A percentile compares a stretch with the other conserved stretches of the same genome.
Conservation (phyloP, 2,329 filamentous ascomycete genomes). For the Emergomyces africanus region DNA sequence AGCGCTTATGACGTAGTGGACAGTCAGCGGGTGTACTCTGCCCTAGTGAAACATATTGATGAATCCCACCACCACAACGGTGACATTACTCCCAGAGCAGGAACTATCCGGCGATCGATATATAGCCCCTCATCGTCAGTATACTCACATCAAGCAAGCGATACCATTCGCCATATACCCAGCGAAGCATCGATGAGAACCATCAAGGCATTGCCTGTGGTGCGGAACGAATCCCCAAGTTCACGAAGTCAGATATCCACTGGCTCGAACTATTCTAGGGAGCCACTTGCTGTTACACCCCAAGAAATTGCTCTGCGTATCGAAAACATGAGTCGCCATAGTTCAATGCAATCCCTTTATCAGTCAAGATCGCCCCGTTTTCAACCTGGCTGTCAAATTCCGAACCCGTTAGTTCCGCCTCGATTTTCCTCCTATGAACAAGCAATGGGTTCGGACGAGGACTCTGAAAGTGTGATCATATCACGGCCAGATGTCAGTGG, state of each 20-base stretch:
- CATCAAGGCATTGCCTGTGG: neutral
- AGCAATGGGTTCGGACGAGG: constrained; percentile 6
- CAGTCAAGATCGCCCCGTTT: constrained; percentile 9
- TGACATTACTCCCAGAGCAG: neutral
- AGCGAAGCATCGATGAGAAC: constrained; percentile 3
- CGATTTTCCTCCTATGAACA: constrained; percentile 3
- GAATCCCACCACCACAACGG: constrained; percentile 6
- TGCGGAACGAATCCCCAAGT: neutral
- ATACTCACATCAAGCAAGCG: neutral
- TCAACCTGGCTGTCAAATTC: constrained; percentile 2
- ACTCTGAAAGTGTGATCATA: constrained; percentile 10
- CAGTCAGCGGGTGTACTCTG: constrained; percentile 22
- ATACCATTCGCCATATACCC: constrained; percentile 4
- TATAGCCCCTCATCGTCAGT: constrained; percentile 1
- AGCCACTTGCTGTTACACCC: constrained; percentile 6
- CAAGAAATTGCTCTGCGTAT: constrained; percentile 12
- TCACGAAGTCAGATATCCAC: constrained; percentile 1
- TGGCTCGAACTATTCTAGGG: constrained; percentile 1
- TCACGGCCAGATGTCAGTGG: neutral
- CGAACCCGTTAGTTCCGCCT: neutral
- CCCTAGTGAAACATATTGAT: constrained; percentile 20
- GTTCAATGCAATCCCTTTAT: constrained; percentile 1
- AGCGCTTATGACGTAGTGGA: constrained; percentile 13
- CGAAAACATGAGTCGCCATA: constrained; percentile 7
- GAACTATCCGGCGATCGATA: neutral